Base-by-base conservation (phyloP, 2,329 filamentous ascomycete species). In the Penicillium digitatum region DNA sequence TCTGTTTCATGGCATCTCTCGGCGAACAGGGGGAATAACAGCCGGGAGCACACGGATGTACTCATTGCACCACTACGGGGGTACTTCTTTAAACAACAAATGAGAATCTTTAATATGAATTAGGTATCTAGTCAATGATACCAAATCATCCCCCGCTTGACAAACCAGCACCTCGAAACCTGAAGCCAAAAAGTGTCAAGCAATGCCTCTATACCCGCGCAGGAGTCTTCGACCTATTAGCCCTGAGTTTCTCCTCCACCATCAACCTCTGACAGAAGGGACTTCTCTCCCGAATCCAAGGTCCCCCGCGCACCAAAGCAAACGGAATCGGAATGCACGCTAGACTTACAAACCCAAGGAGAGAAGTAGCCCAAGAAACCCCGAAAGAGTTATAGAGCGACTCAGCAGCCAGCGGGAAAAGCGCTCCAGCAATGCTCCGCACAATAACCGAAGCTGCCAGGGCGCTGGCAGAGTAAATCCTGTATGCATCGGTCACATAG, bases 401-500 rank as follows among this genome's bases (percentile, higher is more conserved):
- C 16, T 64, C 62, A 6, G 73, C 71, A 8, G 74, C 75, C 12
- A 87, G 74, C 4, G 85, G 84, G 43, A 87, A 74, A 1, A 85
- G 72, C 0, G 79, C 79, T 1, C 80, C 82, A 10, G 82, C 71
- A 3, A 82, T 64, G 24, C 77, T 81, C 3, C 82, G 75, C 46
- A 74, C 71, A 45, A 78, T 78, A 5, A 76, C 79, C 0, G 79
- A 74, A 0, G 81, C 79, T 0, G 81, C 81, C 51, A 82, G 76
- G 3, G 80, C 82, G 18, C 78, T 81, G 1, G 82, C 82, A 0
- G 84, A 83, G 62, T 82, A 87, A 43, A 84, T 79, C 60, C 84
- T 81, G 69, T 88, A 88, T n/a, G 85, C 84, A 62, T 87, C 85
- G 31, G 81, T 84, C 14, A 87, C 76, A 63, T 87, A 87, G 61